phyloP scores from a whole-genome alignment of 2,329 filamentous ascomycete genomes.

The Plectosphaerella cucumerina region DNA sequence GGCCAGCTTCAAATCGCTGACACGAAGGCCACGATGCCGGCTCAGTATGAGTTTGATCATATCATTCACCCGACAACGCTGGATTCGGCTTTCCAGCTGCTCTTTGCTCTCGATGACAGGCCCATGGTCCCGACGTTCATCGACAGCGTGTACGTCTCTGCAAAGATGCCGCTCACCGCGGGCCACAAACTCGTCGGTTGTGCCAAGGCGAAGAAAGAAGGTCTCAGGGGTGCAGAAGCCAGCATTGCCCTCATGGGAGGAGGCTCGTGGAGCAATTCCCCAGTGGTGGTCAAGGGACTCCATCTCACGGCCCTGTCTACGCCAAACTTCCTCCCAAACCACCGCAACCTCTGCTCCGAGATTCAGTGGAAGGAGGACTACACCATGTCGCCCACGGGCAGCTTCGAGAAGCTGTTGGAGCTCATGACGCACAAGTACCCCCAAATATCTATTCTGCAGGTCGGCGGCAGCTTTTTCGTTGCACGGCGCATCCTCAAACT shows the following conservation, averaged over 20 bases:
- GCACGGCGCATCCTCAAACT: conserved; percentile 19
- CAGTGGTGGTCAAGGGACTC: conserved; percentile 40
- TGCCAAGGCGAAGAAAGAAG: conserved; percentile 29
- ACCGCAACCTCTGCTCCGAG: conserved; percentile 44
- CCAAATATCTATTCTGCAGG: conserved; percentile 31
- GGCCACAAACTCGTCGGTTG: conserved; percentile 35
- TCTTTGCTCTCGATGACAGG: conserved; percentile 38
- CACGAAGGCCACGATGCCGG: conserved; percentile 49
- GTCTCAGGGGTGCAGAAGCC: conserved; percentile 34
- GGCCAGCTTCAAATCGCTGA: conserved; percentile 39
- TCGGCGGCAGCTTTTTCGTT: conserved; percentile 22
- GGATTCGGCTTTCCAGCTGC: conserved; percentile 51
- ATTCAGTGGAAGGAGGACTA: conserved; percentile 42
- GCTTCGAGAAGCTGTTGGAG: conserved; percentile 21
- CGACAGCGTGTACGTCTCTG: conserved; percentile 41
- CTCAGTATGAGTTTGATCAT: conserved; percentile 47
- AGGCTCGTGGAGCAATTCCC: conserved; percentile 16
- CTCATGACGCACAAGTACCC: conserved; percentile 35
- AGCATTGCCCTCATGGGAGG: conserved; percentile 36
- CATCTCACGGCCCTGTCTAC: conserved; percentile 32
- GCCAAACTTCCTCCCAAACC: conserved; percentile 39
- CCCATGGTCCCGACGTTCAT: conserved; percentile 48
- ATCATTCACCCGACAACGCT: conserved; percentile 55
- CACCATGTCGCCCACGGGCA: conserved; percentile 15
- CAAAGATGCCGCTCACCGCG: conserved; percentile 24